A percentile compares a stretch with the other conserved stretches of the same genome.
These are phyloP conservation scores for Trichoderma sp. DNA, from an alignment of 2,329 filamentous ascomycete species.

Conservation along the genomic window DNA sequence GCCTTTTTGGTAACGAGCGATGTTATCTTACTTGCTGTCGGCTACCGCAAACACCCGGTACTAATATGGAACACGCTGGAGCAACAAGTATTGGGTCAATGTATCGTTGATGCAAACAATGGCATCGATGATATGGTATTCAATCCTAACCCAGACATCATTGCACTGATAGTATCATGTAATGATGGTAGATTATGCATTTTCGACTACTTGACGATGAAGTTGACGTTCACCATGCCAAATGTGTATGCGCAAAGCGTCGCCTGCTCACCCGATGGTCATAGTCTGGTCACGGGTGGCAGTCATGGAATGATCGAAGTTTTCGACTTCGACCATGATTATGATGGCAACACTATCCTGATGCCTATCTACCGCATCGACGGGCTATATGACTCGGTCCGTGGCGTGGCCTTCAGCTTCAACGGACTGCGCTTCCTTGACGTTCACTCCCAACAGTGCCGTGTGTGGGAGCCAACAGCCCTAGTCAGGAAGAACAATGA, in stretches of 20 bases:
- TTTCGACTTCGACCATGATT: not conserved
- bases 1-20: not conserved
- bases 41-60: not conserved
- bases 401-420: not conserved
- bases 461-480: not conserved
- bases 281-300: not conserved
- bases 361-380: not conserved
- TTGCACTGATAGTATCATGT: not conserved
- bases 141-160: not conserved
- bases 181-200: constrained; percentile 4
- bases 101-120: not conserved
- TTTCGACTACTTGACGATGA: not conserved
- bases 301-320: not conserved
- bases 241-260: not conserved
- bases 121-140: constrained; percentile 7
- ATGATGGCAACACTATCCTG: not conserved
- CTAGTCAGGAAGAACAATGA: not conserved
- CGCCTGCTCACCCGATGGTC: not conserved
- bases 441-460: not conserved
- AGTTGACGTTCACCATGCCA: not conserved
- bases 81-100: not conserved
- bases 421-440: not conserved
- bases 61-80: not conserved
- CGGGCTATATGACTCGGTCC: not conserved
- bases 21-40: not conserved